These are phyloP conservation scores for Aspergillus tanneri DNA, from an alignment of 2,329 filamentous ascomycete species.

Conservation along the genomic window DNA sequence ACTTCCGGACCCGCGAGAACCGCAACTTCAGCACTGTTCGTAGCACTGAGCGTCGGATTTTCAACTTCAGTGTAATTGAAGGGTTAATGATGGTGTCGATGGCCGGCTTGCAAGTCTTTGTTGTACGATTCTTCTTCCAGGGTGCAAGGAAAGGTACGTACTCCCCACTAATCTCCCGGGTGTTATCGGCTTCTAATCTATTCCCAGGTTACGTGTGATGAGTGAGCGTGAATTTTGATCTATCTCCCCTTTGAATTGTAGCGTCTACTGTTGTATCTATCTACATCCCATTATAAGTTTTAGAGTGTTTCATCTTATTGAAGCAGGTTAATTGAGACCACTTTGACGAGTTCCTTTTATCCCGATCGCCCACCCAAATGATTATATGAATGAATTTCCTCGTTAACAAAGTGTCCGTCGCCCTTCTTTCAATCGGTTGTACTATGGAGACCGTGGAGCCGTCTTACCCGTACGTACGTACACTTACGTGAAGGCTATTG, in stretches of 20 bases:
- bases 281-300: constrained; percentile 18
- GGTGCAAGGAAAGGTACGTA: constrained; percentile 65
- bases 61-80: constrained; percentile 96
- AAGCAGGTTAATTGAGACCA: constrained; percentile 11
- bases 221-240: constrained; percentile 32
- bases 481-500: no score
- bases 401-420: not conserved
- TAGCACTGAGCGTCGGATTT: constrained; percentile 92
- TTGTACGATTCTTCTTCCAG: constrained; percentile 99
- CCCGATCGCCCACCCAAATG: not conserved
- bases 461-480: no score
- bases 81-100: constrained; percentile 87
- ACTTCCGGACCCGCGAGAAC: constrained; percentile 98
- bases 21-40: constrained; percentile 97
- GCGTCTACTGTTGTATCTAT: constrained; percentile 26
- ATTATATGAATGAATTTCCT: not conserved
- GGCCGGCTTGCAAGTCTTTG: constrained; percentile 94
- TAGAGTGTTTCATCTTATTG: constrained; percentile 15
- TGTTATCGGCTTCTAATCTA: constrained; percentile 3
- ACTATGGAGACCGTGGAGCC: no score
- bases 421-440: not conserved
- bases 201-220: constrained; percentile 38
- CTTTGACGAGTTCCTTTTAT: constrained; percentile 1
- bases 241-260: constrained; percentile 28
- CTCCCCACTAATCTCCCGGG: no score